phyloP scores from a whole-genome alignment of 1,284 basidiomycete genomes.

The Ganoderma sinense region DNA sequence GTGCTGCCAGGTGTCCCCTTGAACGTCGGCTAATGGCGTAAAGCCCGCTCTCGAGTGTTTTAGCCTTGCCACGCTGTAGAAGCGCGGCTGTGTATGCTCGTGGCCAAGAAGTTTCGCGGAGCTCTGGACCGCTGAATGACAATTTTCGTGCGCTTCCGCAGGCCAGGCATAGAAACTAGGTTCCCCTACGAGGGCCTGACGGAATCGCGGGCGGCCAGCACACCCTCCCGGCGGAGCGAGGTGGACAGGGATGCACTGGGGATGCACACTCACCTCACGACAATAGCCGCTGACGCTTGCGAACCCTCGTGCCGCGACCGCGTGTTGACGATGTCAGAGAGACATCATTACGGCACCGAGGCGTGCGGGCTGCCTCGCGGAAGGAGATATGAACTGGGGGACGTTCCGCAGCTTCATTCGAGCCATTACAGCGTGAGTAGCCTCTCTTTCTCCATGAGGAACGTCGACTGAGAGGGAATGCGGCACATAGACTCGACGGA shows the following conservation, averaged over 20 bases:
- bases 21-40: neutral
- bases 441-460: neutral
- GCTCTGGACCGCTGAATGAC: neutral
- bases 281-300: neutral
- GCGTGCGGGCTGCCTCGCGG: constrained; percentile 3
- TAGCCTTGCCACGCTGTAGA: constrained; percentile 1
- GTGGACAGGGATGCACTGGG: neutral
- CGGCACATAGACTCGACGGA: neutral
- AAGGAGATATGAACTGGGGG: constrained; percentile 2
- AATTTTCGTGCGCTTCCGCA: neutral
- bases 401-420: constrained; percentile 1
- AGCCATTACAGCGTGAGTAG: neutral
- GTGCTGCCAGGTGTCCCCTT: neutral
- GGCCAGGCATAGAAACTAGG: constrained; percentile 1
- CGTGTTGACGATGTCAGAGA: neutral
- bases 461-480: neutral
- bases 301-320: neutral
- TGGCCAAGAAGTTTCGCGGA: constrained; percentile 4
- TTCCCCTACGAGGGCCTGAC: neutral
- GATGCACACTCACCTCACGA: neutral
- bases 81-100: neutral
- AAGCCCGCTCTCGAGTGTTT: constrained; percentile 2
- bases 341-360: constrained; percentile 11
- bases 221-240: neutral
- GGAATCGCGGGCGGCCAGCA: neutral